Evolutionary conservation across 345 rosid genomes (phyloP).

Genomic region (Crucihimalaya himalaica): DNA sequence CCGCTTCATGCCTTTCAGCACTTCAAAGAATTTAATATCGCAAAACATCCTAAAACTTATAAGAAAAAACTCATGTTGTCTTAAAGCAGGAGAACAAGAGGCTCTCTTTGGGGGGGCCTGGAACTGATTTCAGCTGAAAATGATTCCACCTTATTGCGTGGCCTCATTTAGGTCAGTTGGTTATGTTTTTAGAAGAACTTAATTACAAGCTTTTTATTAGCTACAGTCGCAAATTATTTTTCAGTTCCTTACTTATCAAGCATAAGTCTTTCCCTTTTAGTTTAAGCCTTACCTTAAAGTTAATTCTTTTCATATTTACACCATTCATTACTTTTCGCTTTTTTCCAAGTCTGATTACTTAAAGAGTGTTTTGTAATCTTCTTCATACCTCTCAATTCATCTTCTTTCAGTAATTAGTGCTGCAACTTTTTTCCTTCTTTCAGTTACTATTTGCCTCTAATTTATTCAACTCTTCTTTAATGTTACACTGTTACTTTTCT

Average conservation of each 20-base stretch:
- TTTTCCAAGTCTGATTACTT: constrained; percentile 29
- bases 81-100: constrained; percentile 95
- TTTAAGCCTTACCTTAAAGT: constrained; percentile 38
- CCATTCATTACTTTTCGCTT: constrained; percentile 36
- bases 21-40: constrained; percentile 60
- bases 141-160: constrained; percentile 96
- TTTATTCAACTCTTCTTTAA: constrained; percentile 7
- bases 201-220: constrained; percentile 53
- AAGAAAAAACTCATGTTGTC: constrained; percentile 83
- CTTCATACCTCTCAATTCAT: constrained; percentile 25
- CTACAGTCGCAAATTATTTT: constrained; percentile 57
- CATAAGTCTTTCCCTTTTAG: constrained; percentile 30
- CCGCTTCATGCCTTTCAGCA: constrained; percentile 66
- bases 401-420: constrained; percentile 13
- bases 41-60: constrained; percentile 80
- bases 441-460: constrained; percentile 1
- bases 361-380: constrained; percentile 28
- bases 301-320: constrained; percentile 32
- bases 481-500: neutral
- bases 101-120: constrained; percentile 98
- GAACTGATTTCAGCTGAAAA: constrained; percentile 93
- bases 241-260: constrained; percentile 47
- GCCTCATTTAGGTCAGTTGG: constrained; percentile 99
- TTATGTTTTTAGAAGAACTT: constrained; percentile 72
- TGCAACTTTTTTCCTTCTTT: constrained; percentile 8